Conservation (phyloP, 2,329 filamentous ascomycete species). For the Aspergillus ochraceoroseus region DNA sequence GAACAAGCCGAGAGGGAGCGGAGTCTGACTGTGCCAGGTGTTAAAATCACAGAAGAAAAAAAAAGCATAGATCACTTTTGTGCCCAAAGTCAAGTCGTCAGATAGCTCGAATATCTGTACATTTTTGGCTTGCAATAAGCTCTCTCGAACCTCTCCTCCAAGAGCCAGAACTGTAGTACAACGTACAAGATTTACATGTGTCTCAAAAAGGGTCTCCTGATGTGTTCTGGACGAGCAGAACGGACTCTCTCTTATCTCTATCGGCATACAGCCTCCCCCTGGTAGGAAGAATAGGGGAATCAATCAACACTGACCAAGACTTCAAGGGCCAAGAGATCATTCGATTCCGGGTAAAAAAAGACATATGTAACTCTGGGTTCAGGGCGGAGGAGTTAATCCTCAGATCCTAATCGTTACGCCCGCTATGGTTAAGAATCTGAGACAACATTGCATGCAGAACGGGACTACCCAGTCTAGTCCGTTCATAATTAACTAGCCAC, state of each 20-base stretch:
- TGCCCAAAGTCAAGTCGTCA: slow-evolving; percentile 2
- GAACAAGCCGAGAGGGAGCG: slow-evolving; percentile 10
- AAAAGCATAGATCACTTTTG: slow-evolving; percentile 4
- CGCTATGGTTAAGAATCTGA: too few relatives aligned
- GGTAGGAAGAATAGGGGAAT: too few relatives aligned
- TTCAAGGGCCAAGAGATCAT: too few relatives aligned
- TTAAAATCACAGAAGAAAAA: slow-evolving; percentile 9
- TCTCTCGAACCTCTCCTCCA: not conserved
- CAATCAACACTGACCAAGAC: too few relatives aligned
- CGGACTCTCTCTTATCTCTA: not conserved
- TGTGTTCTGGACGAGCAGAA: not conserved
- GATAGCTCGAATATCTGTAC: not conserved
- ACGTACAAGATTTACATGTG: slow-evolving; percentile 7
- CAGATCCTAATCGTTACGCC: too few relatives aligned
- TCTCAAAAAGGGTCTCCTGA: slow-evolving; percentile 7
- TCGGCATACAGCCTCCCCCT: too few relatives aligned
- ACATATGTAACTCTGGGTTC: too few relatives aligned
- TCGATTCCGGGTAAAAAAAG: too few relatives aligned
- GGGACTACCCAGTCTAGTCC: too few relatives aligned
- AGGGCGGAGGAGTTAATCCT: too few relatives aligned
- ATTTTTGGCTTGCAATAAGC: slow-evolving; percentile 1
- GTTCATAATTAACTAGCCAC: too few relatives aligned
- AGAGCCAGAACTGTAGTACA: slow-evolving; percentile 2
- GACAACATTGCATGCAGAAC: too few relatives aligned
- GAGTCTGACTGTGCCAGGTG: slow-evolving; percentile 8